These are phyloP conservation scores for Epichloe glyceriae DNA, from an alignment of 2,329 filamentous ascomycete genomes.

Conservation along the genomic window DNA sequence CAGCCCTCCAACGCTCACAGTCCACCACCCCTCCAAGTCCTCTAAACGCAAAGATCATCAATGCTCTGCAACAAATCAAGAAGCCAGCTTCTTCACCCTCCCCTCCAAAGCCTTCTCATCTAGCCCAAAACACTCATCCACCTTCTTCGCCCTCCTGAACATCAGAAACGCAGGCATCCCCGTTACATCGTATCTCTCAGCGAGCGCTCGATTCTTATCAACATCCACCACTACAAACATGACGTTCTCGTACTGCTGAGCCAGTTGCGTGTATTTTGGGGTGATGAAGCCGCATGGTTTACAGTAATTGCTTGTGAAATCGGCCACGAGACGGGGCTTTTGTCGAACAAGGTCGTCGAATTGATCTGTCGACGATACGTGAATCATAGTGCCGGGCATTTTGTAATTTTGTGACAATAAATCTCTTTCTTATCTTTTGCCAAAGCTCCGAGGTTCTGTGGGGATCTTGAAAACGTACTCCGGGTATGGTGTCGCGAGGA, in stretches of 20 bases:
- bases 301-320: conserved; percentile 69
- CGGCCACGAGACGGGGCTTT: conserved; percentile 52
- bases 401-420: background rate
- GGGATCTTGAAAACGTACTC: too few relatives aligned
- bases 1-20: background rate
- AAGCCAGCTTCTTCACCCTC: conserved; percentile 1
- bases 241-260: conserved; percentile 38
- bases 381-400: background rate
- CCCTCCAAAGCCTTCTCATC: conserved; percentile 2
- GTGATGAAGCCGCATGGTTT: conserved; percentile 89
- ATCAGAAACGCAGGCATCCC: conserved; percentile 89
- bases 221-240: conserved; percentile 88
- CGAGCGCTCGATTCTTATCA: conserved; percentile 63
- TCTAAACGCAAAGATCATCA: background rate
- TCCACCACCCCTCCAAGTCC: too few relatives aligned
- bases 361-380: conserved; percentile 19
- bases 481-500: too few relatives aligned
- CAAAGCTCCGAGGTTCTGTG: too few relatives aligned
- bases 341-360: conserved; percentile 39
- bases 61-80: conserved; percentile 11
- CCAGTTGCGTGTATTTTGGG: conserved; percentile 41
- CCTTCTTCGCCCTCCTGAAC: conserved; percentile 68
- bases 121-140: conserved; percentile 31
- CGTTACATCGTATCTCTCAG: conserved; percentile 64
- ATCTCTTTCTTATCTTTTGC: too few relatives aligned